These are phyloP conservation scores for Xylariomycetidae sp. DNA, from an alignment of 2,329 filamentous ascomycete genomes.

Conservation along the genomic window DNA sequence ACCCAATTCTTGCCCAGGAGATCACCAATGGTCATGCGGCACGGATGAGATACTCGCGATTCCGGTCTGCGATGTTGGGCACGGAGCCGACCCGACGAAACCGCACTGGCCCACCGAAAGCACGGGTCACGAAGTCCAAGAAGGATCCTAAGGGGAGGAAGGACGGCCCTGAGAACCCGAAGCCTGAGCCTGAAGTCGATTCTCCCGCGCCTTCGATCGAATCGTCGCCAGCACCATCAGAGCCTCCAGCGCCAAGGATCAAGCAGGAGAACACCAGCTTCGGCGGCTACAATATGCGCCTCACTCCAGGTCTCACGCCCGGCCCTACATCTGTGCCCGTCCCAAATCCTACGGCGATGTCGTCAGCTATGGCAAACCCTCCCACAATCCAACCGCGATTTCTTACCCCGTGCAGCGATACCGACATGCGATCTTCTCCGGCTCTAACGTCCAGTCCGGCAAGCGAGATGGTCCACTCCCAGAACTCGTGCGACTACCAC, in stretches of 20 bases:
- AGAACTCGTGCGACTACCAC: too few species aligned
- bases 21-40: slow-evolving; percentile 59
- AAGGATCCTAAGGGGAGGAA: slow-evolving; percentile 35
- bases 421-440: too few species aligned
- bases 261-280: slow-evolving; percentile 34
- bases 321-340: slow-evolving; percentile 24
- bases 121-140: slow-evolving; percentile 41
- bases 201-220: slow-evolving; percentile 11
- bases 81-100: slow-evolving; percentile 44
- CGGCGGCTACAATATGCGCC: slow-evolving; percentile 21
- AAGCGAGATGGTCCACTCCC: too few species aligned
- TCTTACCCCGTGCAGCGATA: slow-evolving; percentile 51
- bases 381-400: slow-evolving; percentile 32
- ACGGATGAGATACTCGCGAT: slow-evolving; percentile 55
- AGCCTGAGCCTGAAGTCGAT: slow-evolving; percentile 30
- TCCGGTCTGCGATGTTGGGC: slow-evolving; percentile 42
- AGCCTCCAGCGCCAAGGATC: slow-evolving; percentile 23
- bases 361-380: slow-evolving; percentile 14
- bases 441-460: too few species aligned
- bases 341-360: slow-evolving; percentile 24
- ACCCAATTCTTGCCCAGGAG: slow-evolving; percentile 47
- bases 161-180: slow-evolving; percentile 27
- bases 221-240: slow-evolving; percentile 16
- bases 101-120: slow-evolving; percentile 35
- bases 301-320: slow-evolving; percentile 20